A percentile compares a stretch with the other conserved stretches of the same genome.
Evolutionary conservation across 2,329 filamentous ascomycete species (phyloP).

Genomic region (Cladosporium sp.): DNA sequence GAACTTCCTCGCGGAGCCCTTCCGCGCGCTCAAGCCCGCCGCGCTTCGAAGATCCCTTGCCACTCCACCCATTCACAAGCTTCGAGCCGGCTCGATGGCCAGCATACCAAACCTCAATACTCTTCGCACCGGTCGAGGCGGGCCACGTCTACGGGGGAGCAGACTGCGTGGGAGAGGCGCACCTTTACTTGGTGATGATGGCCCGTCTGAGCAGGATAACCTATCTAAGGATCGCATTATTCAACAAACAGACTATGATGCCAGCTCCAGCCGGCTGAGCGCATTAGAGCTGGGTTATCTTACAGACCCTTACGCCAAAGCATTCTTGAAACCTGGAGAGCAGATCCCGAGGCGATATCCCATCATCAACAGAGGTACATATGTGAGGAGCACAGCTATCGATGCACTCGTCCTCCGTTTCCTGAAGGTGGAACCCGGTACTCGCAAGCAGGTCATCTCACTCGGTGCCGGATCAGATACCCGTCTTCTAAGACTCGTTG

Average conservation of each 20-base stretch:
- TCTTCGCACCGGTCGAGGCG: conserved; percentile 49
- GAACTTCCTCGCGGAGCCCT: conserved; percentile 2
- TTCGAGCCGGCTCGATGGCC: conserved; percentile 21
- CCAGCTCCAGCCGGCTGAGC: conserved; percentile 81
- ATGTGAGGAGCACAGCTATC: conserved; percentile 79
- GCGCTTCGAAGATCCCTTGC: background rate
- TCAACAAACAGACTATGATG: conserved; percentile 88
- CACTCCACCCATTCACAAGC: conserved; percentile 10
- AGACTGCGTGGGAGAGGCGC: conserved; percentile 38
- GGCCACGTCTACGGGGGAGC: conserved; percentile 42
- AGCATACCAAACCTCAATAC: conserved; percentile 72
- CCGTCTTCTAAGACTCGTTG: conserved; percentile 69
- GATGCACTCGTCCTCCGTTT: conserved; percentile 74
- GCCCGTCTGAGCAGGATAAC: conserved; percentile 14
- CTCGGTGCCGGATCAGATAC: conserved; percentile 94
- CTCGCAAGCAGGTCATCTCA: conserved; percentile 70
- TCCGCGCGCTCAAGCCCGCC: background rate
- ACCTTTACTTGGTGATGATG: conserved; percentile 10
- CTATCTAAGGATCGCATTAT: conserved; percentile 65
- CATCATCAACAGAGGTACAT: conserved; percentile 96
- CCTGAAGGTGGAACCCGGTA: conserved; percentile 38
- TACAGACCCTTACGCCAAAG: conserved; percentile 70
- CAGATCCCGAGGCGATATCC: conserved; percentile 65
- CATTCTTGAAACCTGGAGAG: conserved; percentile 55
- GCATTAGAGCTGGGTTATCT: conserved; percentile 84